Conservation (phyloP, 2,329 filamentous ascomycete species). For the Lachnellula arida region DNA sequence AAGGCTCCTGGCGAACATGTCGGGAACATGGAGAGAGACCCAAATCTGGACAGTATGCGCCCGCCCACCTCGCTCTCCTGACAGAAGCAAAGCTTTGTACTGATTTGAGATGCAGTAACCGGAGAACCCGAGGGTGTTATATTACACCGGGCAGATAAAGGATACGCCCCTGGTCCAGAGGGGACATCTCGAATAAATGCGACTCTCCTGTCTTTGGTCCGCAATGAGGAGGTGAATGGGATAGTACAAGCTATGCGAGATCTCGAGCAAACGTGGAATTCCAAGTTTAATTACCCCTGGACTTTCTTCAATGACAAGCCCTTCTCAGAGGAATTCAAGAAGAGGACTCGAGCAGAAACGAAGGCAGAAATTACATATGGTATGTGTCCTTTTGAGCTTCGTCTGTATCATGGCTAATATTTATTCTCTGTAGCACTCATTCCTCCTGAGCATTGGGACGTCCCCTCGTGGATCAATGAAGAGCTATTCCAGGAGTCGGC, state of each 20-base stretch:
- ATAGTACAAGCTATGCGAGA: conserved; percentile 88
- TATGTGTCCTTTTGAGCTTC: conserved; percentile 36
- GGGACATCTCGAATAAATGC: conserved; percentile 86
- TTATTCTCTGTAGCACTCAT: conserved; percentile 60
- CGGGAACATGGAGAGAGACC: conserved; percentile 69
- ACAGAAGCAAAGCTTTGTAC: not conserved
- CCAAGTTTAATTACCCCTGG: conserved; percentile 99
- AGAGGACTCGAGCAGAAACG: conserved; percentile 70
- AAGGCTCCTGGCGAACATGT: conserved; percentile 40
- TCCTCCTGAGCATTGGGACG: conserved; percentile 91
- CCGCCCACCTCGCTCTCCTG: not conserved
- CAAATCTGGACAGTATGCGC: conserved; percentile 76
- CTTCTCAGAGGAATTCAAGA: conserved; percentile 91
- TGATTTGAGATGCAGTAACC: conserved; percentile 54
- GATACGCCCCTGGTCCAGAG: conserved; percentile 71
- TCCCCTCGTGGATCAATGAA: conserved; percentile 86
- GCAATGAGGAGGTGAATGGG: conserved; percentile 81
- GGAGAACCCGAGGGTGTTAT: conserved; percentile 71
- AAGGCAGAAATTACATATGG: conserved; percentile 86
- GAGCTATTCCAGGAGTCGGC: conserved; percentile 83
- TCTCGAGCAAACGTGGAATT: conserved; percentile 91
- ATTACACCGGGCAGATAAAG: conserved; percentile 67
- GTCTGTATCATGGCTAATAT: not conserved
- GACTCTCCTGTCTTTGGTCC: conserved; percentile 84
- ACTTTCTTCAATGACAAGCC: conserved; percentile 97